These are phyloP conservation scores for apple (Malus domestica) DNA, from an alignment of 306 rosid genomes.

Conservation along the genomic window DNA sequence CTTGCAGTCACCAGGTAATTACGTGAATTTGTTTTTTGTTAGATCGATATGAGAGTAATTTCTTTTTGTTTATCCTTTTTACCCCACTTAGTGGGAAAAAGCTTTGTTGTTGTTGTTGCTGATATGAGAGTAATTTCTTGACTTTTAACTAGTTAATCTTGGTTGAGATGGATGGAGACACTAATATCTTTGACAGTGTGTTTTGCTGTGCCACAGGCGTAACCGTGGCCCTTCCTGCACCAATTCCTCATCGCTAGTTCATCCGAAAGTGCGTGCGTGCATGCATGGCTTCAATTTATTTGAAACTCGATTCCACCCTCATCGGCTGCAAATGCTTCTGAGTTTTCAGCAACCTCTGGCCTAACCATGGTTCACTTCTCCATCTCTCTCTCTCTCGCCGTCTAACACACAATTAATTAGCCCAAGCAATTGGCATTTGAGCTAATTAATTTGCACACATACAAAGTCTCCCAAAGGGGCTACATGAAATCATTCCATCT, in stretches of 20 bases:
- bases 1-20: conserved; percentile 66
- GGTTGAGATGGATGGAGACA: conserved; percentile 7
- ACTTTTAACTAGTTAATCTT: not conserved
- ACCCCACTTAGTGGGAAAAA: too few species aligned
- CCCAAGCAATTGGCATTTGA: conserved; percentile 21
- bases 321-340: conserved; percentile 38
- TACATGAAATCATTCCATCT: conserved; percentile 15
- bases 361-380: conserved; percentile 98
- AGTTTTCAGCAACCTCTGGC: conserved; percentile 56
- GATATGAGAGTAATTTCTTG: not conserved
- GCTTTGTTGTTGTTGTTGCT: too few species aligned
- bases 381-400: conserved; percentile 31
- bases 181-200: conserved; percentile 99
- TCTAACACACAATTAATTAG: conserved; percentile 50
- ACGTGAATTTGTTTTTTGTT: not conserved
- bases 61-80: not conserved
- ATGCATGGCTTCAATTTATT: conserved; percentile 20
- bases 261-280: conserved; percentile 2
- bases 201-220: conserved; percentile 99
- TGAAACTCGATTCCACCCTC: conserved; percentile 22
- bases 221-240: conserved; percentile 74
- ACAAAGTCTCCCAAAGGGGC: conserved; percentile 61
- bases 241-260: conserved; percentile 83
- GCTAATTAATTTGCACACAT: conserved; percentile 25
- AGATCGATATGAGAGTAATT: not conserved